These are phyloP conservation scores for Letharia lupina DNA, from an alignment of 495 filamentous ascomycete species.

Conservation along the genomic window DNA sequence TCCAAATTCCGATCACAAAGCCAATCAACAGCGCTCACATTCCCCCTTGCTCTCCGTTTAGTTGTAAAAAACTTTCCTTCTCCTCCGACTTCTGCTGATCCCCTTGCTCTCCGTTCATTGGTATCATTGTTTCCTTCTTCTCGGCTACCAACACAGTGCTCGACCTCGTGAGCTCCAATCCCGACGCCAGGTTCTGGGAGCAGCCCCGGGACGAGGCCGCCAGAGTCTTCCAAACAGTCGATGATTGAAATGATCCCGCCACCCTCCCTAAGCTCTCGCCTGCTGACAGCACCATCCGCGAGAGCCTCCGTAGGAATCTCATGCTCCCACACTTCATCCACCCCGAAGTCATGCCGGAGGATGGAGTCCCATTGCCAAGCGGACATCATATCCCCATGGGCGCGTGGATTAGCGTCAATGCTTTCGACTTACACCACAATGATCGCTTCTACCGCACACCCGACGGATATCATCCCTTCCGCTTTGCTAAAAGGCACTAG, in stretches of 20 bases:
- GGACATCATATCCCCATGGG: conserved; percentile 24
- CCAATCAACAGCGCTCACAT: too few species aligned
- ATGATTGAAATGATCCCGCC: conserved; percentile 9
- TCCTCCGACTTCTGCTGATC: too few species aligned
- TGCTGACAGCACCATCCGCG: conserved; percentile 14
- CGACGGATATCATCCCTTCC: conserved; percentile 20
- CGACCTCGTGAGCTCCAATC: conserved; percentile 15
- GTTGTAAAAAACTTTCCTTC: too few species aligned
- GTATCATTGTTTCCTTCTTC: neutral
- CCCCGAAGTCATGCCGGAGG: conserved; percentile 18
- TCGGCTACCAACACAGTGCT: conserved; percentile 11
- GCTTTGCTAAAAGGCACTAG: conserved; percentile 6
- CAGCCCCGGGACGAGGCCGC: conserved; percentile 13
- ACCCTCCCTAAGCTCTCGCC: neutral
- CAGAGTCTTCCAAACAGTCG: neutral
- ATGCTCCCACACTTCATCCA: neutral
- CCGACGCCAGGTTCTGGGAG: neutral
- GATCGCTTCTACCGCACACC: conserved; percentile 25
- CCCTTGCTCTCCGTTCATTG: too few species aligned
- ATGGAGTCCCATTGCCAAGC: conserved; percentile 21
- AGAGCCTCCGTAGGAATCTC: conserved; percentile 10
- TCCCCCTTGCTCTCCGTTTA: too few species aligned
- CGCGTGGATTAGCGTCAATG: conserved; percentile 17
- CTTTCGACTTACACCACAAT: conserved; percentile 21
- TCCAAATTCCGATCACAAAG: too few species aligned